A percentile compares a stretch with the other conserved stretches of the same genome.
Conservation (phyloP, 2,329 filamentous ascomycete genomes). For the Neonectria neomacrospora region DNA sequence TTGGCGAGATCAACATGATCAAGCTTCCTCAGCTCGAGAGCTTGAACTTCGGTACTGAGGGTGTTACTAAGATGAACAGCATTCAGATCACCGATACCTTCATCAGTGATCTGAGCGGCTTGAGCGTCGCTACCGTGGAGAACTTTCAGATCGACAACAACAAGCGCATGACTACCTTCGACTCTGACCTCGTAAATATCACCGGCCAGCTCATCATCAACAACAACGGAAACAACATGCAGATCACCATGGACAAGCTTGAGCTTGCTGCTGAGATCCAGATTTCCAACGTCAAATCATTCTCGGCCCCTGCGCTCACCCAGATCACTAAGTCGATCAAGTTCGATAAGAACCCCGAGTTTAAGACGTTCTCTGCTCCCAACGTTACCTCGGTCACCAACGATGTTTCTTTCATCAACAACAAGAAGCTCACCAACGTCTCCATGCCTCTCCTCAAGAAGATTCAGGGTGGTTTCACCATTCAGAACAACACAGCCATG, state of each 20-base stretch:
- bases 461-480: conserved; percentile 81
- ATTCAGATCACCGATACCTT: conserved; percentile 88
- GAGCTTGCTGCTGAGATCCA: conserved; percentile 62
- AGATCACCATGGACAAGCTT: conserved; percentile 81
- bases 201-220: conserved; percentile 76
- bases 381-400: conserved; percentile 76
- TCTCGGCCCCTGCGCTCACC: conserved; percentile 78
- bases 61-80: conserved; percentile 73
- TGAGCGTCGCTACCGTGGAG: conserved; percentile 79
- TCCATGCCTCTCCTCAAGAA: conserved; percentile 74
- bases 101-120: conserved; percentile 80
- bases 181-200: conserved; percentile 82
- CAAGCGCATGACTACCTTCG: conserved; percentile 78
- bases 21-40: conserved; percentile 72
- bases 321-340: conserved; percentile 82
- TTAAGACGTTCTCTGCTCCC: conserved; percentile 69
- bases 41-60: conserved; percentile 61
- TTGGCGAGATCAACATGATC: conserved; percentile 76
- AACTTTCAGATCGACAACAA: conserved; percentile 92
- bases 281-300: conserved; percentile 79
- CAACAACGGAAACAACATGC: conserved; percentile 80
- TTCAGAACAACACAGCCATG: conserved; percentile 90
- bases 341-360: conserved; percentile 80
- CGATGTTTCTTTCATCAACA: conserved; percentile 70
- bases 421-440: conserved; percentile 75